phyloP scores from a whole-genome alignment of 225 moss, liverwort and hornwort species.

The Asterella californica region DNA sequence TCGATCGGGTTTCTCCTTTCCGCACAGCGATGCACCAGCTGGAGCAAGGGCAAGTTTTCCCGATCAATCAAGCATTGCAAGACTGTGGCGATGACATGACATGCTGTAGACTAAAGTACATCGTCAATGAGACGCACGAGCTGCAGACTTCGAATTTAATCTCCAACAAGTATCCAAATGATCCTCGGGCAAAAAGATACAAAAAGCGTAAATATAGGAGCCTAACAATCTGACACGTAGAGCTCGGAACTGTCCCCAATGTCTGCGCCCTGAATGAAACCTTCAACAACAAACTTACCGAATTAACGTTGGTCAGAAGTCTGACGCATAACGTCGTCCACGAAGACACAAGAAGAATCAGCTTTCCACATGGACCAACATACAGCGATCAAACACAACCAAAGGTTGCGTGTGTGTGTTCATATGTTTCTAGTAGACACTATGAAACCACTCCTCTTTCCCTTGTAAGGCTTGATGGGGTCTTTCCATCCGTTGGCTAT shows the following conservation, averaged over 20 bases:
- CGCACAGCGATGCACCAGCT: not conserved
- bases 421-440: not conserved
- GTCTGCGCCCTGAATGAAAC: not conserved
- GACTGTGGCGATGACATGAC: not conserved
- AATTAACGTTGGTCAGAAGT: not conserved
- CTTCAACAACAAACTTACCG: not conserved
- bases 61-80: not conserved
- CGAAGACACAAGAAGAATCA: not conserved
- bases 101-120: not conserved
- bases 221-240: not conserved
- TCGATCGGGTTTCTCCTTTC: not conserved
- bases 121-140: not conserved
- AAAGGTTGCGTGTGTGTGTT: not conserved
- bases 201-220: not conserved
- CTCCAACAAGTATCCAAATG: not conserved
- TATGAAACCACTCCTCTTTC: not conserved
- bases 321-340: not conserved
- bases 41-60: not conserved
- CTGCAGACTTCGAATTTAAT: not conserved
- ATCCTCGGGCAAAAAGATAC: not conserved
- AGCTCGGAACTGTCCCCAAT: not conserved
- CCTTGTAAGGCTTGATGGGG: too few relatives aligned
- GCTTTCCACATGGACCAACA: conserved; percentile 1
- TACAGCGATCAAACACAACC: not conserved
- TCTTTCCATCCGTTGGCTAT: too few relatives aligned